A percentile compares a stretch with the other conserved stretches of the same genome.
Conservation (phyloP, 805 yeast species). For the Candida piceae region DNA sequence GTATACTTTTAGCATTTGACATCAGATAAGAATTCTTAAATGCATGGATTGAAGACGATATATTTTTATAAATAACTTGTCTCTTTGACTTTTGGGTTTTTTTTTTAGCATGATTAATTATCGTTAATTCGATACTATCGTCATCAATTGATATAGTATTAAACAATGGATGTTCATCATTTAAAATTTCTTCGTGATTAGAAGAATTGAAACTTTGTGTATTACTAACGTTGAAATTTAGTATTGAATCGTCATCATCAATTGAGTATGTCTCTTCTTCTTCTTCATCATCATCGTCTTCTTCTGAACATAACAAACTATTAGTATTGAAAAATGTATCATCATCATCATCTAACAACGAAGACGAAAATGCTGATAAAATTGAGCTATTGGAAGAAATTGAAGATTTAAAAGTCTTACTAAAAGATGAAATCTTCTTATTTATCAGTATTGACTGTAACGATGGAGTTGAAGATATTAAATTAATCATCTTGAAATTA, state of each 20-base stretch:
- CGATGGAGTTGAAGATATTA: conserved; percentile 13
- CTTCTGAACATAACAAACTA: too few relatives aligned
- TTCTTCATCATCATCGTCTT: too few relatives aligned
- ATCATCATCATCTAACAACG: not conserved
- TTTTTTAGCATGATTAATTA: not conserved
- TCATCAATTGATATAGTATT: too few relatives aligned
- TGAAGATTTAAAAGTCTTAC: conserved; percentile 5
- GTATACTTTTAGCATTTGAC: conserved; percentile 6
- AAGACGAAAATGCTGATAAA: not conserved
- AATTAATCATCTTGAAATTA: not conserved
- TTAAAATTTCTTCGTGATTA: not conserved
- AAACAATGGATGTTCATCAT: conserved; percentile 3
- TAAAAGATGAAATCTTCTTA: conserved; percentile 9
- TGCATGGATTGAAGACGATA: conserved; percentile 10
- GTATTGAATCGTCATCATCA: conserved; percentile 1
- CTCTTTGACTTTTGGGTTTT: conserved; percentile 6
- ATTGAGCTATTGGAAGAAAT: conserved; percentile 4
- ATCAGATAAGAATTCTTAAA: conserved; percentile 7
- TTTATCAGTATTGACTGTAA: conserved; percentile 10
- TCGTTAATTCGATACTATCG: not conserved
- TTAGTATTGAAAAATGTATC: conserved; percentile 6
- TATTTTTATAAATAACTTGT: conserved; percentile 5
- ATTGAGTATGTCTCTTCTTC: conserved; percentile 6
- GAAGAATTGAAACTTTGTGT: too few relatives aligned
- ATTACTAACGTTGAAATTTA: too few relatives aligned